phyloP scores from a whole-genome alignment of 2,329 filamentous ascomycete species.

The Pleomassaria siparia region DNA sequence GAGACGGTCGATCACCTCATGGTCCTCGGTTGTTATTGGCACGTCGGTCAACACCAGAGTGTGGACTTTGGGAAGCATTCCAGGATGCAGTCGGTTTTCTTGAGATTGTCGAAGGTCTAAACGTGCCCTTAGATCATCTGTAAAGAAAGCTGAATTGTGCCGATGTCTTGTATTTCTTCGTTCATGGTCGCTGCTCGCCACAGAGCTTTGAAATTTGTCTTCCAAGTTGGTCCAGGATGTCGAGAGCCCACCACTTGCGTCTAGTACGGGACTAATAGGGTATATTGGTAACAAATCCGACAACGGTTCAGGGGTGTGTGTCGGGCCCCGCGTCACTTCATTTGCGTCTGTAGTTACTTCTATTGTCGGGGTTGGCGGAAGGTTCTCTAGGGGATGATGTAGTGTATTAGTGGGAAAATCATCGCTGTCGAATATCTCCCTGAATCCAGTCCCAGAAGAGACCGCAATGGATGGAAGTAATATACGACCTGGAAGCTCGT shows the following conservation, averaged over 20 bases:
- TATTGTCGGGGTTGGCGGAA: slow-evolving; percentile 14
- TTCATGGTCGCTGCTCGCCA: neutral
- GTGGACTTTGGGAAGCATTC: slow-evolving; percentile 55
- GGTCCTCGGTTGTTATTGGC: slow-evolving; percentile 50
- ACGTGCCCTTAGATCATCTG: slow-evolving; percentile 32
- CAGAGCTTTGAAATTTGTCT: neutral
- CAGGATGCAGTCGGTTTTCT: slow-evolving; percentile 52
- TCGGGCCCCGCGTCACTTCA: slow-evolving; percentile 43
- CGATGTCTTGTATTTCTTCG: slow-evolving; percentile 14
- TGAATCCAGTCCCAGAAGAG: neutral
- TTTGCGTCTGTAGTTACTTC: slow-evolving; percentile 36
- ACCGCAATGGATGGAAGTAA: slow-evolving; percentile 21
- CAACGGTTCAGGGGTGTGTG: slow-evolving; percentile 51
- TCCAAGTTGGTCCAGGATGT: slow-evolving; percentile 11
- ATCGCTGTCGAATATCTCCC: neutral
- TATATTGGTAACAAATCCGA: slow-evolving; percentile 16
- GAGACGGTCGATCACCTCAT: slow-evolving; percentile 43
- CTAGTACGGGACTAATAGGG: slow-evolving; percentile 17
- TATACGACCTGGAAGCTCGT: slow-evolving; percentile 33
- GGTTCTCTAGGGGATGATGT: neutral
- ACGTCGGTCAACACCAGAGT: slow-evolving; percentile 61
- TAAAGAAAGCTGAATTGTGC: slow-evolving; percentile 24
- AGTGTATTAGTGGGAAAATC: neutral
- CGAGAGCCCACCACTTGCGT: slow-evolving; percentile 18
- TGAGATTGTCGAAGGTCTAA: slow-evolving; percentile 36